Evolutionary conservation across 1,139 yeast species (phyloP).

Genomic region (Debaryomyces fabryi): DNA sequence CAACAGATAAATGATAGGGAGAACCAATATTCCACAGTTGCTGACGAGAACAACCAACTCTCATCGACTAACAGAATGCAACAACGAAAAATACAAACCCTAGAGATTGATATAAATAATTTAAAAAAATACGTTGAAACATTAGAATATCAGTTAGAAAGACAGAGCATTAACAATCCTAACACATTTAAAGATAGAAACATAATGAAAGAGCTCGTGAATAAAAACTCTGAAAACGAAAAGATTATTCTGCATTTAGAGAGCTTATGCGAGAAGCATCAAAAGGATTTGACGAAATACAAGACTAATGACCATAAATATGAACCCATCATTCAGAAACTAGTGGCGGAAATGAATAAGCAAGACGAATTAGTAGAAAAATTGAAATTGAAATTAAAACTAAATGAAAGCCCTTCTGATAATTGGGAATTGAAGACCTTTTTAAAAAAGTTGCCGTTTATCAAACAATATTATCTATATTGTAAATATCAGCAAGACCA

Average conservation of each 20-base stretch:
- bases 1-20: slow-evolving; percentile 20
- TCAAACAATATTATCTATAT: slow-evolving; percentile 34
- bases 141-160: slow-evolving; percentile 23
- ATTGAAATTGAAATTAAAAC: slow-evolving; percentile 24
- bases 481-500: slow-evolving; percentile 30
- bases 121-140: slow-evolving; percentile 23
- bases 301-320: slow-evolving; percentile 18
- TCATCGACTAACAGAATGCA: slow-evolving; percentile 14
- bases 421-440: slow-evolving; percentile 18
- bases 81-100: slow-evolving; percentile 15
- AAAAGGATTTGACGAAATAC: slow-evolving; percentile 20
- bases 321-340: slow-evolving; percentile 18
- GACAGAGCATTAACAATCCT: neutral
- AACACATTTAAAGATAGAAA: slow-evolving; percentile 7
- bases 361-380: slow-evolving; percentile 28
- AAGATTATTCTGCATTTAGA: slow-evolving; percentile 24
- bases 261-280: slow-evolving; percentile 27
- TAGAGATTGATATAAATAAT: slow-evolving; percentile 23
- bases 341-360: slow-evolving; percentile 20
- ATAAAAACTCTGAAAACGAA: slow-evolving; percentile 24
- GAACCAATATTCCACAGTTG: slow-evolving; percentile 3
- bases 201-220: slow-evolving; percentile 11
- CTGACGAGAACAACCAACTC: slow-evolving; percentile 17
- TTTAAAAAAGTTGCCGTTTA: slow-evolving; percentile 31
- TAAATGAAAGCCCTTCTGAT: slow-evolving; percentile 12